Base-by-base conservation (phyloP, 768 basidiomycete species). In the Termitomyces bulborhizus region DNA sequence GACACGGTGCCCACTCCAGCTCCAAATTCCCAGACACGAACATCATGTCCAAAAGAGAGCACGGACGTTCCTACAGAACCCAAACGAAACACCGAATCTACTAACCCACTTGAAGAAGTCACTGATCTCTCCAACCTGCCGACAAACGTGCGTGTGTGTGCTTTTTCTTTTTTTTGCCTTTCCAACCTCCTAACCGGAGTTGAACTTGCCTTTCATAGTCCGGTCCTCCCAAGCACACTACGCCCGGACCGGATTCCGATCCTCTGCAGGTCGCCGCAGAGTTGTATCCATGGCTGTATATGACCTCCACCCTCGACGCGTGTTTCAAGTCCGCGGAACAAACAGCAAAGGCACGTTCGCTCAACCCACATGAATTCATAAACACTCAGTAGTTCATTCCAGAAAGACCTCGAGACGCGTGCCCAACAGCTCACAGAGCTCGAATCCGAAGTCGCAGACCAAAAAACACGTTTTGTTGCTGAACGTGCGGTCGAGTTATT, bases 201-300 rank as follows among this genome's bases (percentile, higher is more conserved):
- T 44, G 1, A 41, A 6, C 36, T 15, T 37, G n/a, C 5, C 15
- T 6, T 15, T 6, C 16, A 18, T 45, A 63, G 31, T 26, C 59
- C 21, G 52, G 61, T 32, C n/a, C 49, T 24, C 39, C 43, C 54
- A 36, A 49, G 29, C 52, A 56, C 15, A 62, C 68, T 12, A 50
- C 60, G n/a, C 62, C 69, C n/a, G 45, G 63, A n/a, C 62, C 55
- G 9, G 67, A 66, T 5, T 62, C 70, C 24, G 76, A 79, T 53
- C 59, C 75, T 13, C 63, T 81, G 12, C 76, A 81, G 59, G 63
- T 78, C 5, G 79, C 77, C 1, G 79, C 81, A 12, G 80, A 82
- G 54, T 65, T 73, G 16, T 80, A 82, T 57, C 77, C 83, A 57
- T 85, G 83, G 84, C 55, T 77, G 29, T 80, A 78, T 59, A 85